Conservation (phyloP, 2,329 filamentous ascomycete genomes). For the Beauveria brongniartii region DNA sequence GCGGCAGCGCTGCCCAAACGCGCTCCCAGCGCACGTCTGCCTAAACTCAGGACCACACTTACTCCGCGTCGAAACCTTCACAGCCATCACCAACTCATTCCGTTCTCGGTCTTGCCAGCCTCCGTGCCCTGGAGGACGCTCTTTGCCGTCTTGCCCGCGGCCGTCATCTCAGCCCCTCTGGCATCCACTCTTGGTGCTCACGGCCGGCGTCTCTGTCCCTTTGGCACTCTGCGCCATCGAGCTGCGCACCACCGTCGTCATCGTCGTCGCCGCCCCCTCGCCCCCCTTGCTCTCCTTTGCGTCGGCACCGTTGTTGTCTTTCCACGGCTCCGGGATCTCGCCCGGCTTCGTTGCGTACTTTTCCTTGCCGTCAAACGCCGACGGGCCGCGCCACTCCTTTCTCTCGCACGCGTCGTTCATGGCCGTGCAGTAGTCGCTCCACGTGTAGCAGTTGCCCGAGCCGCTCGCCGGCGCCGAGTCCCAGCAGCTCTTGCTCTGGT, state of each 20-base stretch:
- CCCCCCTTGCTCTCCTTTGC: slow-evolving; percentile 13
- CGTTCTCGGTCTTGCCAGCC: neutral
- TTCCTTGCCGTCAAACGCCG: slow-evolving; percentile 30
- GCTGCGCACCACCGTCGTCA: neutral
- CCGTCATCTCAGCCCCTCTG: no score
- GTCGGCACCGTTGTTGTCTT: slow-evolving; percentile 17
- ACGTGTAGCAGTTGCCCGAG: slow-evolving; percentile 48
- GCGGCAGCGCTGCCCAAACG: slow-evolving; percentile 34
- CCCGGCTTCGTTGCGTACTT: slow-evolving; percentile 23
- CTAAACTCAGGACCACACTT: slow-evolving; percentile 31
- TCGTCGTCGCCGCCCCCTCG: neutral
- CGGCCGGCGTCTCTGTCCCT: neutral
- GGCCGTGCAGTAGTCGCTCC: slow-evolving; percentile 52
- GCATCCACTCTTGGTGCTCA: no score
- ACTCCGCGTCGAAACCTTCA: slow-evolving; percentile 29
- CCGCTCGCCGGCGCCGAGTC: slow-evolving; percentile 50
- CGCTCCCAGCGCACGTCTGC: slow-evolving; percentile 33
- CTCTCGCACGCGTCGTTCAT: slow-evolving; percentile 37
- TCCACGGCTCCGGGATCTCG: slow-evolving; percentile 24
- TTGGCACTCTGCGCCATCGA: neutral
- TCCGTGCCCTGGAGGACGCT: neutral
- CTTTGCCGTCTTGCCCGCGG: neutral
- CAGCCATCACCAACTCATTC: neutral
- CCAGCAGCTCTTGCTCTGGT: slow-evolving; percentile 54
- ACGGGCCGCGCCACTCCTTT: slow-evolving; percentile 39